Evolutionary conservation across 352 stramenopile genomes (phyloP), one percentile per base, ranked within the genome.

Genomic region (Globisporangium takayamanum): DNA sequence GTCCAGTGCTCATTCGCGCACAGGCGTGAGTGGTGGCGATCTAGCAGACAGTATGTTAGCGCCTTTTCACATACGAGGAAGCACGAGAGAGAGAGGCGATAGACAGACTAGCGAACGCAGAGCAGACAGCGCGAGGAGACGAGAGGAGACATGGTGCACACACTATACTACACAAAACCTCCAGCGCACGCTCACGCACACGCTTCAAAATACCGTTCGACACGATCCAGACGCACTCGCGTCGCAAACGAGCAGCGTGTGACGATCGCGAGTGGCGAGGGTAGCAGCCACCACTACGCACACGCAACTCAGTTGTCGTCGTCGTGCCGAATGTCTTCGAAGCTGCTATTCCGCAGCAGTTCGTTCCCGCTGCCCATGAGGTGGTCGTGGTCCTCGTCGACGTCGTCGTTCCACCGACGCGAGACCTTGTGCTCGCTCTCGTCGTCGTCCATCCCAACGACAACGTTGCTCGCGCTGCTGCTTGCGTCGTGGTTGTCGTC

Each of bases 291-390:
- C 7, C 8, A 7, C 7, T 4, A 7, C 22, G 22, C 8, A 30
- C 33, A 50, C 15, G 46, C 48, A 28, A 36, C n/a, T 58, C 48
- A 66, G 39, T 66, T 39, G 22, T 60, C 54, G 39, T 67, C 55
- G 25, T 61, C 55, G 37, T 62, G 54, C 46, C 55, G 61, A 16
- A 55, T 67, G 41, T 82, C 78, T 56, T 88, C 79, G 47, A 91
- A 83, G 50, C 72, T 82, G 58, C 69, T 75, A 56, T 70, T 74
- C 36, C 73, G 70, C 54, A 91, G 56, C 49, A 91, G 70, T 44
- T 91, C 81, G 55, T 86, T 89, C 33, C 81, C 79, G 54, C 79
- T 89, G 36, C 78, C 79, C 77, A 92, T 85, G 30, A 89, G 60
- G 55, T 87, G 78, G 53, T 89, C 82, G 61, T 87, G 75, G 15